phyloP scores from a whole-genome alignment of 2,329 filamentous ascomycete species.

The Fusarium nematophilum region DNA sequence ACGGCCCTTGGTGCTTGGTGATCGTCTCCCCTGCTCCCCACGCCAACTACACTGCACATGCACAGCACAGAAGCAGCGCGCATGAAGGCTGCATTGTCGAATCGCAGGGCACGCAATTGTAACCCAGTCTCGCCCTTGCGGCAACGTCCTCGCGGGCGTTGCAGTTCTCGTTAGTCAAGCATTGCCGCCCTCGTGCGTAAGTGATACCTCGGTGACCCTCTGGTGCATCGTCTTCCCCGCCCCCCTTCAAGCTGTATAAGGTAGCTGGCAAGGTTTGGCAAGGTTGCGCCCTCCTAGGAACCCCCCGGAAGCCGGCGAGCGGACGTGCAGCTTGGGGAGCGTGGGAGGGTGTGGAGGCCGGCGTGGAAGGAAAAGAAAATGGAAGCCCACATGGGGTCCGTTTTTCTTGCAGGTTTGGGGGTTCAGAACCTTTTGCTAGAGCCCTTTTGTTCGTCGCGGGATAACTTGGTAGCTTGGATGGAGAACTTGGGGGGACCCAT shows the following conservation, averaged over 20 bases:
- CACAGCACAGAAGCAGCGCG: conserved; percentile 32
- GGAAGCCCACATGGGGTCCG: conserved; percentile 19
- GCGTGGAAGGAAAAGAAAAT: neutral
- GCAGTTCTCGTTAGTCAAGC: conserved; percentile 37
- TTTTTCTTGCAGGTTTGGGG: conserved; percentile 23
- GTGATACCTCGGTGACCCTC: conserved; percentile 17
- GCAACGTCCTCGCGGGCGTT: conserved; percentile 2
- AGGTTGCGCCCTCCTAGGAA: no score
- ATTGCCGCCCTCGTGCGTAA: conserved; percentile 31
- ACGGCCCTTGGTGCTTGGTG: conserved; percentile 4
- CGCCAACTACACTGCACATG: conserved; percentile 11
- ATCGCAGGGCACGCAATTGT: conserved; percentile 2
- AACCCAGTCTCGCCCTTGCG: conserved; percentile 6
- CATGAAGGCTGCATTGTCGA: conserved; percentile 22
- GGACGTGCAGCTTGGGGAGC: neutral
- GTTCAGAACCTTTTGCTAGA: conserved; percentile 2
- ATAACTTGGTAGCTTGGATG: conserved; percentile 11
- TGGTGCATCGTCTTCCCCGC: conserved; percentile 8
- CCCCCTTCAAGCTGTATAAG: conserved; percentile 5
- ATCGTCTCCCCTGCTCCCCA: conserved; percentile 20
- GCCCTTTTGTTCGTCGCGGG: no score
- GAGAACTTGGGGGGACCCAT: conserved; percentile 10
- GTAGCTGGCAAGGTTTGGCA: no score
- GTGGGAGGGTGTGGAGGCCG: conserved; percentile 28
- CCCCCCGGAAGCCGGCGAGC: neutral